Percentiles rank a stretch among this genome's conserved stretches.
Conservation (phyloP, 2,329 filamentous ascomycete genomes). For the Scedosporium boydii region DNA sequence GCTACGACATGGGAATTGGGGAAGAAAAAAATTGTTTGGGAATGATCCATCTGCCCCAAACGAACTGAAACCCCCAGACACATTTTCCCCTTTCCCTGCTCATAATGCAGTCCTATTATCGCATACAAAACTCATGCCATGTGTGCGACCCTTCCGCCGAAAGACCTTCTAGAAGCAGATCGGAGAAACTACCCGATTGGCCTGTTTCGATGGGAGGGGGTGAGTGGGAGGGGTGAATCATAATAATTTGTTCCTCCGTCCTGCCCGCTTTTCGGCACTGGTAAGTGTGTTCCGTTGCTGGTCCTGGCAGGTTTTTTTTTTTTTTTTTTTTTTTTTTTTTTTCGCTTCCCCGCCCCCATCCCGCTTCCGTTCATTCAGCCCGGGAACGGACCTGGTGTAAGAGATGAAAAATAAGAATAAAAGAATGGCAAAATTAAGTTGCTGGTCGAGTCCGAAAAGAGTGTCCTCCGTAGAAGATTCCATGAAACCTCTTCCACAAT, state of each 20-base stretch:
- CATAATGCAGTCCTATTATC: neutral
- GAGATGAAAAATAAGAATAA: neutral
- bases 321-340: neutral
- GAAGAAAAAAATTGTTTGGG: too few relatives aligned
- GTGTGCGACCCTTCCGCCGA: neutral
- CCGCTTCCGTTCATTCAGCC: neutral
- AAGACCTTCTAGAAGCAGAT: neutral
- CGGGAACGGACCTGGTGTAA: neutral
- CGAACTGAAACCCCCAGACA: too few relatives aligned
- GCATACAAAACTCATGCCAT: neutral
- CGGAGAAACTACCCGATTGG: neutral
- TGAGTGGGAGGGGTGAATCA: neutral
- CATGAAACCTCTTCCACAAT: too few relatives aligned
- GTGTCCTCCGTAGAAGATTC: too few relatives aligned
- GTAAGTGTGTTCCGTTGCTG: neutral
- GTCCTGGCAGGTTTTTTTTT: neutral
- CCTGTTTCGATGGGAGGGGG: neutral
- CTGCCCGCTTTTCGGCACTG: neutral
- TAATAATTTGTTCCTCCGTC: too few relatives aligned
- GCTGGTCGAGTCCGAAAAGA: too few relatives aligned
- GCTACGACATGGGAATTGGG: too few relatives aligned
- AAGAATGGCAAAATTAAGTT: neutral
- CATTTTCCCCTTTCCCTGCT: too few relatives aligned
- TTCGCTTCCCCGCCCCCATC: neutral
- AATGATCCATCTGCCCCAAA: neutral